Conservation (phyloP, 1,139 yeast species). For the Blastobotrys malaysiensis region DNA sequence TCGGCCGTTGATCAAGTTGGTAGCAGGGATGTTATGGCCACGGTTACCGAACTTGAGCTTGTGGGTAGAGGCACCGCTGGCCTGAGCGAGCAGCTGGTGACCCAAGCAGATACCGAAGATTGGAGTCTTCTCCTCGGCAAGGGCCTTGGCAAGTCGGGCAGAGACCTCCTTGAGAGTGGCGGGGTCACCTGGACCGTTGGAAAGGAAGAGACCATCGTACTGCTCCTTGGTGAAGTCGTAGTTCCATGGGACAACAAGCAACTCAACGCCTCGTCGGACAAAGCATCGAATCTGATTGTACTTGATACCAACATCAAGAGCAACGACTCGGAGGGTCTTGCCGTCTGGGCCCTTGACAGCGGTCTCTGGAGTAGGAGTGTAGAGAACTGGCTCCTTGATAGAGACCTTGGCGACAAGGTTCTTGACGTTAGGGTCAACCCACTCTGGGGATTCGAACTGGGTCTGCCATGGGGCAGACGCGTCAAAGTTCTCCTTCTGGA, state of each 20-base stretch:
- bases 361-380: constrained; percentile 54
- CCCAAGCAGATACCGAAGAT: constrained; percentile 98
- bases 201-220: constrained; percentile 91
- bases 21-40: constrained; percentile 99
- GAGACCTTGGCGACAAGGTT: constrained; percentile 93
- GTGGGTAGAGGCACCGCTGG: constrained; percentile 87
- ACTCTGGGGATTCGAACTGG: constrained; percentile 71
- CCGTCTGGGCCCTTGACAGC: constrained; percentile 61
- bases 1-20: constrained; percentile 86
- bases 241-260: constrained; percentile 95
- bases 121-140: constrained; percentile 52
- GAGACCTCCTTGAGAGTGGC: constrained; percentile 69
- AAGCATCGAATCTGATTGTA: constrained; percentile 97
- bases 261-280: constrained; percentile 91
- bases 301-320: constrained; percentile 97
- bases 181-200: constrained; percentile 99
- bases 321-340: constrained; percentile 72
- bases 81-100: constrained; percentile 94
- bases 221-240: constrained; percentile 67
- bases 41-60: constrained; percentile 98
- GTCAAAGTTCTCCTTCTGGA: constrained; percentile 49
- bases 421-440: constrained; percentile 88
- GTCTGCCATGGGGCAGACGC: constrained; percentile 50
- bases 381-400: constrained; percentile 64
- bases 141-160: constrained; percentile 49